These are phyloP conservation scores for Tetrapyrgos nigripes DNA, from an alignment of 1,284 basidiomycete genomes.

Conservation along the genomic window DNA sequence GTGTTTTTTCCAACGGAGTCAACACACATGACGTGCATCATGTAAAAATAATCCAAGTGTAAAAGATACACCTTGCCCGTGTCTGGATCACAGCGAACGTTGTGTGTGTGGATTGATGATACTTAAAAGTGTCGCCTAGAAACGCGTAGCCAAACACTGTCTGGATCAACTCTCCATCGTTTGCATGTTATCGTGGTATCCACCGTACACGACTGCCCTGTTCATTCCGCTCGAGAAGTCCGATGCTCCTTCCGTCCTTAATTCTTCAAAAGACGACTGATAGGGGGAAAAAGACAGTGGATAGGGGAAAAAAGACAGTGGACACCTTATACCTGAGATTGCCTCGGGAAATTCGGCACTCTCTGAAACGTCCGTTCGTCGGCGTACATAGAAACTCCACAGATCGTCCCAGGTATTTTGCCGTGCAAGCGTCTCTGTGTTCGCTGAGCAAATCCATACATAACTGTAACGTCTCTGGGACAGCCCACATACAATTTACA, in stretches of 20 bases:
- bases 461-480: conserved; percentile 7
- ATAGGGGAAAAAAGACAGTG: too few species aligned
- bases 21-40: too few species aligned
- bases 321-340: too few species aligned
- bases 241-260: conserved; percentile 16
- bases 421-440: conserved; percentile 1
- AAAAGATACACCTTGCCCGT: conserved; percentile 19
- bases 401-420: conserved; percentile 15
- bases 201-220: conserved; percentile 18
- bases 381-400: conserved; percentile 14
- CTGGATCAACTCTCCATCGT: background rate
- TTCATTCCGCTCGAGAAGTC: conserved; percentile 9
- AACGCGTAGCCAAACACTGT: conserved; percentile 7
- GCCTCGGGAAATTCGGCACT: too few species aligned
- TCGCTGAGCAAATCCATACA: conserved; percentile 17
- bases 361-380: conserved; percentile 11
- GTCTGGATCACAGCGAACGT: conserved; percentile 15
- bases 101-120: conserved; percentile 12
- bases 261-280: too few species aligned
- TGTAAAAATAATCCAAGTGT: conserved; percentile 4
- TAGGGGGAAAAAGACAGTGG: too few species aligned
- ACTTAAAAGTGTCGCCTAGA: conserved; percentile 20
- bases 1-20: conserved; percentile 8
- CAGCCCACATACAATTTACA: conserved; percentile 16
- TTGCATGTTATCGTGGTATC: conserved; percentile 12